Conservation (phyloP, 495 filamentous ascomycete species). For the Podospora tetraspora region DNA sequence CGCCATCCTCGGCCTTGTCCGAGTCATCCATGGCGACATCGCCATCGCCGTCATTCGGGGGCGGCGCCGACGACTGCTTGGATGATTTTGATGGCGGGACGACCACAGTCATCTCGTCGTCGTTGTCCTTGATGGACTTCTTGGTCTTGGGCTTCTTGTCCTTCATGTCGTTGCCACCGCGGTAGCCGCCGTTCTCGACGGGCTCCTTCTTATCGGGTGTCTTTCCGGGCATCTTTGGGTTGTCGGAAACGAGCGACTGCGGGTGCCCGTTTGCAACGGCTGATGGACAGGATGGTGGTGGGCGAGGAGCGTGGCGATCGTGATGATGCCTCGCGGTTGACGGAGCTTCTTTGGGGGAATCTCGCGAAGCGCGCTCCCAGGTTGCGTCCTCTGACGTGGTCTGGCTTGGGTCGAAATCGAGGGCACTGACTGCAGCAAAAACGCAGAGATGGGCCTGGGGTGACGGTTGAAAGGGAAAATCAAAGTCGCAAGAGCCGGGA, state of each 20-base stretch:
- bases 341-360: conserved; percentile 21
- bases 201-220: conserved; percentile 69
- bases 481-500: neutral
- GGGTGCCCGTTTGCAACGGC: conserved; percentile 11
- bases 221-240: conserved; percentile 52
- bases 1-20: conserved; percentile 52
- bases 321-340: conserved; percentile 19
- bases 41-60: conserved; percentile 58
- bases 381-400: conserved; percentile 12
- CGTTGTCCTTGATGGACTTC: conserved; percentile 54
- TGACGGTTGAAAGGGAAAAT: neutral
- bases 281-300: conserved; percentile 22
- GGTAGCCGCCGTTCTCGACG: conserved; percentile 68
- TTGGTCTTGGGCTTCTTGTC: conserved; percentile 62
- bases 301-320: conserved; percentile 15
- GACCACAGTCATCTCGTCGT: conserved; percentile 82
- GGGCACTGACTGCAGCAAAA: neutral
- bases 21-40: conserved; percentile 69
- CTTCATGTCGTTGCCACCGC: conserved; percentile 71
- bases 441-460: conserved; percentile 1
- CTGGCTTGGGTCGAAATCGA: conserved; percentile 1
- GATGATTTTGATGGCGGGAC: conserved; percentile 71
- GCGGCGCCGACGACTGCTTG: conserved; percentile 55
- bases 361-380: conserved; percentile 31
- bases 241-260: conserved; percentile 9